Conservation (phyloP, 1,284 basidiomycete species). For the Sphagnurus paluster region DNA sequence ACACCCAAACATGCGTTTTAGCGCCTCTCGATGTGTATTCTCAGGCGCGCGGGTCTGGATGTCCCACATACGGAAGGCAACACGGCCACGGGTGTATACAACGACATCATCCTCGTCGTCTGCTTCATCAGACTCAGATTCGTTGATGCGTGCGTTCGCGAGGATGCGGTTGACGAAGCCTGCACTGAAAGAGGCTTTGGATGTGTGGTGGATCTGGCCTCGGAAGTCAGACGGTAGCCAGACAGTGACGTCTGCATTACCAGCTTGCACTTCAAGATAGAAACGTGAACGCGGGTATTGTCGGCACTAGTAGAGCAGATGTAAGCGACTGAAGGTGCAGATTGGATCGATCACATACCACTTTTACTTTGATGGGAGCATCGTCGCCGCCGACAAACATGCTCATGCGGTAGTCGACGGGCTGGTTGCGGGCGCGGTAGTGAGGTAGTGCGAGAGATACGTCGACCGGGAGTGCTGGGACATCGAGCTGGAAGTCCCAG, state of each 20-base stretch:
- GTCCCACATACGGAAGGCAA: slow-evolving; percentile 80
- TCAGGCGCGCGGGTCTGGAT: slow-evolving; percentile 63
- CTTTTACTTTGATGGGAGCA: slow-evolving; percentile 63
- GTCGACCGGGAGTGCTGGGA: slow-evolving; percentile 52
- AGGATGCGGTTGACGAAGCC: slow-evolving; percentile 72
- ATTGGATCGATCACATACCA: slow-evolving; percentile 45
- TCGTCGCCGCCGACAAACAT: slow-evolving; percentile 60
- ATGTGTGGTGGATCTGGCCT: slow-evolving; percentile 59
- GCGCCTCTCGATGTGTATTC: slow-evolving; percentile 54
- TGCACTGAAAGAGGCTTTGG: slow-evolving; percentile 60
- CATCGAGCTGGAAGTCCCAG: slow-evolving; percentile 66
- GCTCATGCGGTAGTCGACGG: slow-evolving; percentile 63
- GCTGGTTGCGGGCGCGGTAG: slow-evolving; percentile 71
- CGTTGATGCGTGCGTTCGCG: slow-evolving; percentile 57
- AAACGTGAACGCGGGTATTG: slow-evolving; percentile 62
- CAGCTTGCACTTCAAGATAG: slow-evolving; percentile 60
- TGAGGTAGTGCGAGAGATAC: slow-evolving; percentile 69
- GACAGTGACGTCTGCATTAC: slow-evolving; percentile 62
- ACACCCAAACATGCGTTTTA: slow-evolving; percentile 64
- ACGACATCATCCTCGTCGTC: slow-evolving; percentile 57
- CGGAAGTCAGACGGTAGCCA: slow-evolving; percentile 78
- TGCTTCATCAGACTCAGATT: slow-evolving; percentile 40
- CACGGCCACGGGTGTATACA: slow-evolving; percentile 54
- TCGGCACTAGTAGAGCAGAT: slow-evolving; percentile 51
- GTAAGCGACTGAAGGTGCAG: slow-evolving; percentile 1